Evolutionary conservation across 148 eudicot genomes (phyloP), one percentile per base, ranked within the genome.

Genomic region (Vaccinium darrowii): DNA sequence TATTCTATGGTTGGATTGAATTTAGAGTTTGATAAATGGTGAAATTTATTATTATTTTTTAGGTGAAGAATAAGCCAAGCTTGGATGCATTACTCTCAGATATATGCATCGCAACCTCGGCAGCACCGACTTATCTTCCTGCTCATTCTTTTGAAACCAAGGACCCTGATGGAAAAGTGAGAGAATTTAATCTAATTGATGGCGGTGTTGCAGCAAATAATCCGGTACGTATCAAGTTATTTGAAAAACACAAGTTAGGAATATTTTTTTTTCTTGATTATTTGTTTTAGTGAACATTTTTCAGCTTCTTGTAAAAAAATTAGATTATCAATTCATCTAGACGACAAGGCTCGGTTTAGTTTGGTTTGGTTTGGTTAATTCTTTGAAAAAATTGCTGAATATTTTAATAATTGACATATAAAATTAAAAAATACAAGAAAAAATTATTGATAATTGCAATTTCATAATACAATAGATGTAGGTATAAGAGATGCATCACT

Each of bases 81-180:
- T 18, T 81, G 83, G 83, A 81, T 14, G 83, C 83, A 3, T 39
- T 81, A 5, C 73, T 81, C 18, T 60, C 83, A 12, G 83, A 81
- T n/a, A 81, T 81, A 81, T 81, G 83, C 83, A 43, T 81, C 13
- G 73, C n/a, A 60, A 81, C 83, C 53, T 81, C 83, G n/a, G 83
- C 83, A 10, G 83, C 83, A 21, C 83, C 83, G 6, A 81, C 83
- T 43, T 81, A 81, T 62, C 83, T 81, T 62, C 83, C 83, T 21
- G 83, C 83, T 16, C 83, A 81, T 62, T 12, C 49, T 81, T 81
- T 81, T 81, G 71, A 81, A 39, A 43, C 74, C 72, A 39, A 62
- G 33, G 18, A n/a, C 33, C 4, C 30, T 6, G 10, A 21, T 33
- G 83, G 83, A 81, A 81, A 81, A 81, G 73, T 81, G 8, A 62